Evolutionary conservation across 129 eudicot genomes (phyloP).

Genomic region (Artemisia annua): DNA sequence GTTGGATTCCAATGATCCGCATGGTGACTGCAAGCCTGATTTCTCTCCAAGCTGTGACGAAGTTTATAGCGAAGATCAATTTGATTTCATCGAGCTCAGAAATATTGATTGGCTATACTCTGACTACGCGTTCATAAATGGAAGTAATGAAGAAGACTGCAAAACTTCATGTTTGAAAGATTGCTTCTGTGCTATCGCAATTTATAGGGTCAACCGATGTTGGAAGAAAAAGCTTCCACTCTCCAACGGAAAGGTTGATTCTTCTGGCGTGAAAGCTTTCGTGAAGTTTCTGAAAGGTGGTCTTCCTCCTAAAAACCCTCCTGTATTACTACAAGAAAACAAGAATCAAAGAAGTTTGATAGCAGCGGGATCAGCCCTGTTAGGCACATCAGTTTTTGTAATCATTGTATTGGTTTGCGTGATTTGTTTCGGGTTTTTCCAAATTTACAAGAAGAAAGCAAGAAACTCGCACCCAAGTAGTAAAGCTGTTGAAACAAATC

Average conservation of each 20-base stretch:
- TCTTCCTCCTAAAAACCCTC: no score
- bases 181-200: conserved; percentile 48
- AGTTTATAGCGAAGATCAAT: not conserved
- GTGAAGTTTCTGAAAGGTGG: conserved; percentile 28
- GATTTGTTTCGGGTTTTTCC: no score
- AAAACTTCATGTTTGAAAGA: conserved; percentile 43
- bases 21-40: conserved; percentile 42
- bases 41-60: conserved; percentile 28
- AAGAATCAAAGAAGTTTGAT: no score
- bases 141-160: conserved; percentile 28
- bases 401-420: no score
- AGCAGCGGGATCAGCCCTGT: conserved; percentile 24
- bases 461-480: not conserved
- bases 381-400: conserved; percentile 33
- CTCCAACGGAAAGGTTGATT: conserved; percentile 26
- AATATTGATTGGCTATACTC: conserved; percentile 31
- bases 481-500: not conserved
- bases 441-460: no score
- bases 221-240: conserved; percentile 46
- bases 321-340: no score
- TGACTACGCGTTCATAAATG: conserved; percentile 19
- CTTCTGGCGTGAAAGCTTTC: conserved; percentile 18
- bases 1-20: conserved; percentile 38
- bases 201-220: conserved; percentile 5
- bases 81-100: conserved; percentile 8